A percentile compares a stretch with the other conserved stretches of the same genome.
phyloP scores from a whole-genome alignment of 1,284 basidiomycete species.

The Marasmius oreades region DNA sequence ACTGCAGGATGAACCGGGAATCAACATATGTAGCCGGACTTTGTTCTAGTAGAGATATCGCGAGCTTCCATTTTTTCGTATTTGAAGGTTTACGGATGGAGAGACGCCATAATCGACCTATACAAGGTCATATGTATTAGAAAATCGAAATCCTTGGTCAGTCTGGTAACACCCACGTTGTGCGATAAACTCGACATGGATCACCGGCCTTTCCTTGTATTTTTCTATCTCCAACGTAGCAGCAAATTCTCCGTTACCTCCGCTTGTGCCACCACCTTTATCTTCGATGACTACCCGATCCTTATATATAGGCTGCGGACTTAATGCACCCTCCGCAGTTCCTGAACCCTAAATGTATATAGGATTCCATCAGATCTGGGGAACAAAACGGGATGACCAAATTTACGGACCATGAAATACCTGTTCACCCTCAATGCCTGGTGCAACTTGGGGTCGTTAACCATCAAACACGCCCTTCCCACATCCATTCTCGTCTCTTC shows the following conservation, averaged over 20 bases:
- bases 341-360: too few species aligned
- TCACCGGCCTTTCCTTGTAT: constrained; percentile 4
- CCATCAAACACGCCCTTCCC: constrained; percentile 9
- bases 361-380: background rate
- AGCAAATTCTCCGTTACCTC: constrained; percentile 2
- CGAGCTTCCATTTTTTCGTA: constrained; percentile 3
- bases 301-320: background rate
- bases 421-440: constrained; percentile 1
- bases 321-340: too few species aligned
- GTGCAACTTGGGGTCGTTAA: constrained; percentile 5
- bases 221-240: constrained; percentile 5
- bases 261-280: background rate
- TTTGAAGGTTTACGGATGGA: background rate
- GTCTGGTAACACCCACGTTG: constrained; percentile 3
- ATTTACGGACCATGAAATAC: background rate
- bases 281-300: constrained; percentile 8
- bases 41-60: constrained; percentile 4
- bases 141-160: background rate
- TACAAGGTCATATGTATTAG: background rate
- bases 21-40: constrained; percentile 7
- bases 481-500: constrained; percentile 9
- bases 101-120: constrained; percentile 10
- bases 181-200: constrained; percentile 9
- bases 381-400: background rate
- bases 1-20: constrained; percentile 6